phyloP scores from a whole-genome alignment of 2,329 filamentous ascomycete species.

The Claviceps monticola region DNA sequence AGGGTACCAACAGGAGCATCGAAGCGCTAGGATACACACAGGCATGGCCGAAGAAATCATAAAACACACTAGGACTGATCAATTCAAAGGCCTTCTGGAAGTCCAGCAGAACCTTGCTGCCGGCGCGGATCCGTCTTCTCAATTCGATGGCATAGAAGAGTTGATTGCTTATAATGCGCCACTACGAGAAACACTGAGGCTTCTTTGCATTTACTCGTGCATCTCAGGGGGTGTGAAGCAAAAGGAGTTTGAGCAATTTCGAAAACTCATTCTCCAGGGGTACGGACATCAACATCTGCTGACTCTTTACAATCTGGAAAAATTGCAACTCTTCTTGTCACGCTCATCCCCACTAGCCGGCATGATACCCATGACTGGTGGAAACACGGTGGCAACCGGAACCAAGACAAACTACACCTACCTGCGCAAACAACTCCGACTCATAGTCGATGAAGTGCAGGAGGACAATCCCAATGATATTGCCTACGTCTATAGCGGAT shows the following conservation, averaged over 20 bases:
- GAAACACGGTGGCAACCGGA: constrained; percentile 37
- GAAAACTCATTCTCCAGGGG: constrained; percentile 73
- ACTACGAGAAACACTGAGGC: constrained; percentile 64
- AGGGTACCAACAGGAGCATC: constrained; percentile 82
- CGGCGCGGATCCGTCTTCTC: constrained; percentile 73
- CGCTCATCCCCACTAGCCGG: constrained; percentile 64
- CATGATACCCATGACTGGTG: constrained; percentile 58
- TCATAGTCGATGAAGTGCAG: constrained; percentile 94
- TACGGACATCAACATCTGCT: constrained; percentile 93
- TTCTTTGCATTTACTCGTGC: constrained; percentile 84
- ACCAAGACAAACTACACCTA: constrained; percentile 83
- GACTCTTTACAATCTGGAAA: constrained; percentile 78
- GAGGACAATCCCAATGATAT: constrained; percentile 90
- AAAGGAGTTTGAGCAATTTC: constrained; percentile 81
- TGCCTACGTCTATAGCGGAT: constrained; percentile 95
- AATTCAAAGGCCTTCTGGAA: constrained; percentile 78
- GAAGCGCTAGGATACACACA: constrained; percentile 84
- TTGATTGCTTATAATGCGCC: constrained; percentile 81
- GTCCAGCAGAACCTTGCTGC: constrained; percentile 93
- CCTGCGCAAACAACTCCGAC: constrained; percentile 68
- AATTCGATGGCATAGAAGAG: constrained; percentile 86
- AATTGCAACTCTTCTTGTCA: constrained; percentile 71
- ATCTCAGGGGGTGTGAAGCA: constrained; percentile 78
- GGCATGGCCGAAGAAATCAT: constrained; percentile 90
- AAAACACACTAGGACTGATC: constrained; percentile 78